These are phyloP conservation scores for Xylariaceae sp. DNA, from an alignment of 2,329 filamentous ascomycete species.

Conservation along the genomic window DNA sequence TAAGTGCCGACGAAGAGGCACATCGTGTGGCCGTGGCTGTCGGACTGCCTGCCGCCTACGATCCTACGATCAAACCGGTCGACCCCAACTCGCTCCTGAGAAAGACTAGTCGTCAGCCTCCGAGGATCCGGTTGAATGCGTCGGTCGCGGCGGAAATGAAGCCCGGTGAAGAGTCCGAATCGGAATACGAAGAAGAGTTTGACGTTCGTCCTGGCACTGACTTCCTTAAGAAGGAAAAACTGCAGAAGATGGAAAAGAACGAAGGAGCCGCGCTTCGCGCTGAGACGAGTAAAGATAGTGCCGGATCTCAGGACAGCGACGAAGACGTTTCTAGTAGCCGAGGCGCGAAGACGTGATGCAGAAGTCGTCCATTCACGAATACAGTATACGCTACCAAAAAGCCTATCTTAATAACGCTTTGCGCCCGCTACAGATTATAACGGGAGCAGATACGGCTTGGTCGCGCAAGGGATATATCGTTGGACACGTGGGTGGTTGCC, in stretches of 20 bases:
- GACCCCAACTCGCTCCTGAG: conserved; percentile 32
- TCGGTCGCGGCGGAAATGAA: conserved; percentile 38
- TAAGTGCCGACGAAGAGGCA: conserved; percentile 57
- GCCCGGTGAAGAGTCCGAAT: conserved; percentile 31
- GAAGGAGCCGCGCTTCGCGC: conserved; percentile 31
- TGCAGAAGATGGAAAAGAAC: conserved; percentile 32
- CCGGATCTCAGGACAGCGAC: conserved; percentile 34
- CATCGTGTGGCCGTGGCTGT: conserved; percentile 59
- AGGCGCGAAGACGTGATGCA: conserved; percentile 30
- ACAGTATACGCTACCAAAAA: background rate
- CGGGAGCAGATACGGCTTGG: background rate
- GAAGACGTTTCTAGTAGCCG: conserved; percentile 33
- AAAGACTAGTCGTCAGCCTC: conserved; percentile 20
- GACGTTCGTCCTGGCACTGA: conserved; percentile 38
- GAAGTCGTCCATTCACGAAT: background rate
- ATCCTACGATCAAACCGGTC: conserved; percentile 58
- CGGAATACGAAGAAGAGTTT: conserved; percentile 40
- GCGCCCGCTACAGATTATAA: background rate
- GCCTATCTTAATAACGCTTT: conserved; percentile 1
- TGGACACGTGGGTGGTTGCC: background rate
- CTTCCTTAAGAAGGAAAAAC: conserved; percentile 39
- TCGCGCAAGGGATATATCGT: background rate
- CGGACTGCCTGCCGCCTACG: conserved; percentile 57
- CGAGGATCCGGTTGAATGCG: conserved; percentile 28
- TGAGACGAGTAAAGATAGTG: conserved; percentile 30